Evolutionary conservation across 2,329 filamentous ascomycete genomes (phyloP).

Genomic region (Aspergillus sp.): DNA sequence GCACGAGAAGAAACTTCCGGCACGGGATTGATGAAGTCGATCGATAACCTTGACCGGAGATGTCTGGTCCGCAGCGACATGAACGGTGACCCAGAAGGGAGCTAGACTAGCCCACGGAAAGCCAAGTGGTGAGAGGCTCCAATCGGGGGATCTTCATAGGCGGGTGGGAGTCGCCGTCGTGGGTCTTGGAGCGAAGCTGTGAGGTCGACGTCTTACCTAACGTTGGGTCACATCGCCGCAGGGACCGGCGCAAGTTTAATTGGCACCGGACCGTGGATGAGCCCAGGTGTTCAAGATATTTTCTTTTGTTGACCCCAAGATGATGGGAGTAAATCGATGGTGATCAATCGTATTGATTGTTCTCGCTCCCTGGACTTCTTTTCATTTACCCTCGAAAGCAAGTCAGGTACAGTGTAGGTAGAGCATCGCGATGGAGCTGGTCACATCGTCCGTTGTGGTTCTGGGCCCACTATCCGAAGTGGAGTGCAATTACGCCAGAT

Average conservation of each 20-base stretch:
- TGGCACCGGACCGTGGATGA: not conserved
- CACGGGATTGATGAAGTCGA: not conserved
- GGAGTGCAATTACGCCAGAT: not conserved
- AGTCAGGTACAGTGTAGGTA: not conserved
- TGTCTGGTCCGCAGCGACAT: not conserved
- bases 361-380: too few relatives aligned
- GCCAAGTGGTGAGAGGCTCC: not conserved
- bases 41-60: constrained; percentile 1
- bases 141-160: not conserved
- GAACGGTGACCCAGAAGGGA: not conserved
- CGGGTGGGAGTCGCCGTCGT: not conserved
- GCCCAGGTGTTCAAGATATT: not conserved
- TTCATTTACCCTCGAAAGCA: too few relatives aligned
- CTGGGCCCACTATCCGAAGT: not conserved
- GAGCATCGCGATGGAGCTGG: not conserved
- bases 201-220: not conserved
- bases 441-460: not conserved
- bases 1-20: not conserved
- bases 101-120: not conserved
- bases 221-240: not conserved
- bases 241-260: not conserved
- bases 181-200: not conserved
- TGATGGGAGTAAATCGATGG: not conserved
- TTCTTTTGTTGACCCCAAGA: not conserved
- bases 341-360: too few relatives aligned